A percentile compares a stretch with the other conserved stretches of the same genome.
phyloP scores from a whole-genome alignment of 345 rosid genomes.

The Xanthoceras sorbifolium region DNA sequence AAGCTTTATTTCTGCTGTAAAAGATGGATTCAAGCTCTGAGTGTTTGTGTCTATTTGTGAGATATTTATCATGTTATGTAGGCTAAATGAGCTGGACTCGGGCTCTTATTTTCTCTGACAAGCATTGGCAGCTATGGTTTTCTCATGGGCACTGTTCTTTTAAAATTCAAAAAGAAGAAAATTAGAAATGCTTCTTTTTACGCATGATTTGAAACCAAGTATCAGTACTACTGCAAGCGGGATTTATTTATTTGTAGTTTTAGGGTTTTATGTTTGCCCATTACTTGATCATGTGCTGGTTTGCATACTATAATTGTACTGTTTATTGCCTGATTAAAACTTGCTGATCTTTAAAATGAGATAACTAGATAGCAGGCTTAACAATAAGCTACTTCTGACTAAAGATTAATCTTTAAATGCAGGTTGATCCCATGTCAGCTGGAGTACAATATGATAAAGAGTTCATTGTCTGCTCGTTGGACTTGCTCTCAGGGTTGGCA shows the following conservation, averaged over 20 bases:
- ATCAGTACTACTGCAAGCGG: neutral
- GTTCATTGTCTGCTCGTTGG: conserved; percentile 86
- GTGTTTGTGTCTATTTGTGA: no score
- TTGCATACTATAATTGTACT: neutral
- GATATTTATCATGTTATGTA: no score
- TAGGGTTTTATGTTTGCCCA: neutral
- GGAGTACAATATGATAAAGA: conserved; percentile 84
- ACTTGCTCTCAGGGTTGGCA: conserved; percentile 89
- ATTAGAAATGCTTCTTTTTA: no score
- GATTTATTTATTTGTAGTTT: neutral
- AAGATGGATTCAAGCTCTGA: neutral
- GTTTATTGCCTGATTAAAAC: neutral
- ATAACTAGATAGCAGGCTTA: neutral
- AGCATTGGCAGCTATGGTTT: neutral
- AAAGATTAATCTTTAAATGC: conserved; percentile 16
- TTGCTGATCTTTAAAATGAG: neutral
- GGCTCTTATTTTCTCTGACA: neutral
- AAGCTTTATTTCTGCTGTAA: neutral
- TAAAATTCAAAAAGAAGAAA: no score
- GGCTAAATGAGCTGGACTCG: no score
- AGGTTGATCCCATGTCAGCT: conserved; percentile 78
- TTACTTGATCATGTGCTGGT: neutral
- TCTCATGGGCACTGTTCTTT: neutral
- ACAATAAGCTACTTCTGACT: neutral
- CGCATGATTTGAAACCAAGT: neutral